Evolutionary conservation across 306 rosid species (phyloP).

Genomic region (Cicer arietinum): DNA sequence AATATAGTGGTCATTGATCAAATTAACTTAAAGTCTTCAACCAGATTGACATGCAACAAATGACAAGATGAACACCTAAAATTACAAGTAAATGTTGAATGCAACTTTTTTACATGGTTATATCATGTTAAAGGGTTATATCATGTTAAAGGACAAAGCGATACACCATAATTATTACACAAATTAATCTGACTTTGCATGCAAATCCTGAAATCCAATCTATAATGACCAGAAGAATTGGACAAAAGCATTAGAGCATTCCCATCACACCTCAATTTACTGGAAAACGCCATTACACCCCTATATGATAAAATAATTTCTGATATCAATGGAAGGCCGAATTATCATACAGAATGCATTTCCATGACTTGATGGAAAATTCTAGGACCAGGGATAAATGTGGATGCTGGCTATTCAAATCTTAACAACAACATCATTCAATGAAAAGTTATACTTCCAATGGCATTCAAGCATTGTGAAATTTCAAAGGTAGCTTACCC

Average conservation of each 20-base stretch:
- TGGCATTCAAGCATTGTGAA: constrained; percentile 8
- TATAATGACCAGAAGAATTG: background rate
- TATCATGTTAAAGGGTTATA: background rate
- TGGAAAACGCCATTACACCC: background rate
- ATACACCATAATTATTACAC: background rate
- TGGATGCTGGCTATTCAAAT: background rate
- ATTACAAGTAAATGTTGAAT: constrained; percentile 10
- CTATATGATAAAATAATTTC: background rate
- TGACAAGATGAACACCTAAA: constrained; percentile 10
- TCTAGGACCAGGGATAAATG: background rate
- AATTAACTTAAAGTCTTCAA: background rate
- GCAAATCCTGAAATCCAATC: constrained; percentile 27
- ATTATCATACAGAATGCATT: background rate
- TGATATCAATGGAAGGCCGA: background rate
- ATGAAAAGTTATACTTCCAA: background rate
- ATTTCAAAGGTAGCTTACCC: constrained; percentile 58
- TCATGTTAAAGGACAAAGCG: background rate
- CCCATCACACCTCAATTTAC: constrained; percentile 6
- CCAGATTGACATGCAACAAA: constrained; percentile 19
- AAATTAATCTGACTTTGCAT: constrained; percentile 3
- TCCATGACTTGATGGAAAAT: background rate
- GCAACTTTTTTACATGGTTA: constrained; percentile 12
- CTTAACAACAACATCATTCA: constrained; percentile 11
- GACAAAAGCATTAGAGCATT: background rate
- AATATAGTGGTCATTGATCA: constrained; percentile 35